Evolutionary conservation across 192 early-diverging fungal genomes (phyloP), one percentile per base, ranked within the genome.

Genomic region (Dissophora ornata): DNA sequence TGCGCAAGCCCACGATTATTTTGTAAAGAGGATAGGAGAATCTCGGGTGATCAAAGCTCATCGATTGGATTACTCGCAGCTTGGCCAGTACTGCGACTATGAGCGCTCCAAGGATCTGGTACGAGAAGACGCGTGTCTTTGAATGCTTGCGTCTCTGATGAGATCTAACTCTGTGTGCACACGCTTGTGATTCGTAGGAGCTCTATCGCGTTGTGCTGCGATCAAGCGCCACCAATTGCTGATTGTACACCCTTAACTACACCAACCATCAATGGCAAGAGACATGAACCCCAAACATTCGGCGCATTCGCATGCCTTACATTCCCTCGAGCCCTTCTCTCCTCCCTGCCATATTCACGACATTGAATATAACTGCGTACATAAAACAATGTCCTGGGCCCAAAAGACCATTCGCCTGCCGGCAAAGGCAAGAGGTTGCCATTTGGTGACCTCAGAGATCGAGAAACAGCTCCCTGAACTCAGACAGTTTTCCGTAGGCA

Each of bases 391-490:
- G 86, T 81, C 82, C 32, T 94, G 93, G 93, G 83, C 67, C 7
- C 93, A 94, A 66, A 79, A 77, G 8, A 81, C 81, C 13, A 85
- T 94, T 59, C 85, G 80, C 9, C 78, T 95, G 42, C 80, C 81
- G 16, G 28, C 83, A 42, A 86, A 84, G 26, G 57, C 81, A 21
- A 79, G 90, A 82, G 93, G 93, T 24, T 91, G 90, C 83, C 90
- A 94, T 82, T 71, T 95, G 30, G 89, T 95, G 26, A 92, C 90
- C 21, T 57, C 70, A 42, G 93, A 95, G 62, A 85, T 95, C 8
- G 80, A 80, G 3, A 73, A 67, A 33, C 83, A 91, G 50, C 42
- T 92, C 7, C 81, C 88, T 36, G 92, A 94, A 26, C 56, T 96
- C 30, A 67, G 63, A 41, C 69, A 90, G 30, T 92, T 87, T 71